Evolutionary conservation across 2,329 filamentous ascomycete genomes (phyloP).

Genomic region (Teratosphaeria nubilosa): DNA sequence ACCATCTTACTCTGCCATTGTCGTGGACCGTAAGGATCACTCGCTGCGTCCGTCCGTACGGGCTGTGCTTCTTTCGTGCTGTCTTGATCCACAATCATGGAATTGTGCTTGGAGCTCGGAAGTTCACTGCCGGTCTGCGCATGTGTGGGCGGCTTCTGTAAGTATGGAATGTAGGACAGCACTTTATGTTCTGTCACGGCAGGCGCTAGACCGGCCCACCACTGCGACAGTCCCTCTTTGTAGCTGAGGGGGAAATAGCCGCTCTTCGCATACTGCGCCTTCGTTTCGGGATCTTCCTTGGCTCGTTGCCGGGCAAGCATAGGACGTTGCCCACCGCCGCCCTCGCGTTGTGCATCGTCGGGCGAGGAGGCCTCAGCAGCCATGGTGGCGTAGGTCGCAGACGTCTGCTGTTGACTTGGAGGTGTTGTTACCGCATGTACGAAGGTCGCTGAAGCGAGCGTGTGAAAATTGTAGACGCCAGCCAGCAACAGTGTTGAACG

Average conservation of each 20-base stretch:
- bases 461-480: not conserved
- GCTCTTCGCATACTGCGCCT: not conserved
- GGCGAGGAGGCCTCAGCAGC: slow-evolving; percentile 14
- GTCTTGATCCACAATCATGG: slow-evolving; percentile 28
- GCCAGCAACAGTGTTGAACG: slow-evolving; percentile 4
- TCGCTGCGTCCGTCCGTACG: slow-evolving; percentile 34
- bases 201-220: slow-evolving; percentile 83
- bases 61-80: slow-evolving; percentile 27
- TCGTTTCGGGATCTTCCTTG: slow-evolving; percentile 7
- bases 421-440: not conserved
- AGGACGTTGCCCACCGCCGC: slow-evolving; percentile 15
- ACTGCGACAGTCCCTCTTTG: slow-evolving; percentile 84
- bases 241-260: slow-evolving; percentile 71
- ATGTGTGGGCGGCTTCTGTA: slow-evolving; percentile 57
- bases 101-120: slow-evolving; percentile 31
- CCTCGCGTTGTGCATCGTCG: slow-evolving; percentile 5
- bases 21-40: slow-evolving; percentile 74
- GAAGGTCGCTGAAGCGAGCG: not conserved
- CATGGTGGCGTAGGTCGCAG: slow-evolving; percentile 20
- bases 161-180: slow-evolving; percentile 72
- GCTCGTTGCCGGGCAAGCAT: slow-evolving; percentile 27
- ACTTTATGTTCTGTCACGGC: slow-evolving; percentile 80
- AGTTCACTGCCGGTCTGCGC: slow-evolving; percentile 51
- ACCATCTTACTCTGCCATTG: slow-evolving; percentile 83
- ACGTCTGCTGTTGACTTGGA: not conserved